These are phyloP conservation scores for Fusarium tupiense DNA, from an alignment of 2,329 filamentous ascomycete species.

Conservation along the genomic window DNA sequence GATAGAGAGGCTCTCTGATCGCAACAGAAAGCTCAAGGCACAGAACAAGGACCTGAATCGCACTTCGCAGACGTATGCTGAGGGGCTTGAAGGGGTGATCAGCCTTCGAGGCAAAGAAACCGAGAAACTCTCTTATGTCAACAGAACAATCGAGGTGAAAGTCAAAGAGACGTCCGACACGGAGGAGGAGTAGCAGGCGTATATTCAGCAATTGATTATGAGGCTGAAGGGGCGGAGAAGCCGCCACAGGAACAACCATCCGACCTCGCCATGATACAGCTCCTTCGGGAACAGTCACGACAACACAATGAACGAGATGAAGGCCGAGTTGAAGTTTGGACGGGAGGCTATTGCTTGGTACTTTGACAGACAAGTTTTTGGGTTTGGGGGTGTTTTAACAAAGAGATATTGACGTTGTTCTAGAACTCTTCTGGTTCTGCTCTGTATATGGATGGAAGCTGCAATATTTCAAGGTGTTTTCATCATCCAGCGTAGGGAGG, in stretches of 20 bases:
- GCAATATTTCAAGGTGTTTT: background rate
- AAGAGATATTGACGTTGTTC: too few relatives aligned
- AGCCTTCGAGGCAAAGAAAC: background rate
- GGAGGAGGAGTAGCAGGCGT: background rate
- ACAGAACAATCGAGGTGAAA: background rate
- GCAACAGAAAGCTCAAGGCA: background rate
- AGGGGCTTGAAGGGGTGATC: background rate
- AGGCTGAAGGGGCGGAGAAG: background rate
- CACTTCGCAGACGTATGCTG: too few relatives aligned
- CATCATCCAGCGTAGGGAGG: background rate
- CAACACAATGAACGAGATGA: background rate
- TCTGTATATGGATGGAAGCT: background rate
- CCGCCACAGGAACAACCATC: background rate
- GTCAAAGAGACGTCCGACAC: background rate
- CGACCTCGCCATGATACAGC: background rate
- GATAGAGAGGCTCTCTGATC: background rate
- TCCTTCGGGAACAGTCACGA: background rate
- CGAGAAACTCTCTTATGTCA: background rate
- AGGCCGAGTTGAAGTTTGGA: background rate
- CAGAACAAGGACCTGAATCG: background rate
- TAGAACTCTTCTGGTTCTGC: background rate
- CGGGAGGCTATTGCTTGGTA: background rate
- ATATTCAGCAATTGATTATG: background rate
- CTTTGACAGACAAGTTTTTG: too few relatives aligned
- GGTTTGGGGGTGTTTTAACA: background rate